Evolutionary conservation across 495 filamentous ascomycete species (phyloP).

Genomic region (Aspergillus sclerotioniger): DNA sequence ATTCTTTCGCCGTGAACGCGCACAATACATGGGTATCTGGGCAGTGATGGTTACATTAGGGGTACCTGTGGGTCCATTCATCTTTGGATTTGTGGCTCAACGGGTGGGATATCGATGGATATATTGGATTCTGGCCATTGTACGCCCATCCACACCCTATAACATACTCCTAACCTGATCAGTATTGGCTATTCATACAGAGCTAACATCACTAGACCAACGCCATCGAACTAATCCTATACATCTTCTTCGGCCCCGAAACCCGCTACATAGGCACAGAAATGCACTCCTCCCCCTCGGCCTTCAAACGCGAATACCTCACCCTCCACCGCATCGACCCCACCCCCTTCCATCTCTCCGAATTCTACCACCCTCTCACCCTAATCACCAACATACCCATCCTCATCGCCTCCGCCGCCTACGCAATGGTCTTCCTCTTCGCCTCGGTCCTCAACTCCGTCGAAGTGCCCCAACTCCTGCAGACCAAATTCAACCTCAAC

Average conservation of each 20-base stretch:
- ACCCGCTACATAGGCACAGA: conserved; percentile 48
- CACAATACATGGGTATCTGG: conserved; percentile 55
- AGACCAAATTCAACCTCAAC: conserved; percentile 50
- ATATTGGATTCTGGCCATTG: conserved; percentile 46
- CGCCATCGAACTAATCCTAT: conserved; percentile 50
- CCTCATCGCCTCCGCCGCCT: conserved; percentile 46
- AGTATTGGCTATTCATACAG: too few relatives aligned
- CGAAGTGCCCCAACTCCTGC: conserved; percentile 54
- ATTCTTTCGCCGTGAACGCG: conserved; percentile 50
- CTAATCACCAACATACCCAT: conserved; percentile 44
- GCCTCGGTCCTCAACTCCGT: conserved; percentile 48
- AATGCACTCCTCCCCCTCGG: conserved; percentile 25
- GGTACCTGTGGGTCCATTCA: conserved; percentile 48
- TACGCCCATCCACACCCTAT: conserved; percentile 32
- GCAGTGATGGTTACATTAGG: conserved; percentile 54
- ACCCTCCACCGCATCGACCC: conserved; percentile 48
- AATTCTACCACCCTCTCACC: conserved; percentile 48
- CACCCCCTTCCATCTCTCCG: conserved; percentile 38
- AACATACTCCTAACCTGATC: not conserved
- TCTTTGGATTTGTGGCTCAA: conserved; percentile 49
- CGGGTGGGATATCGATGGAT: conserved; percentile 43
- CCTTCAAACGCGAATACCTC: conserved; percentile 44
- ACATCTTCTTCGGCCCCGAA: conserved; percentile 56
- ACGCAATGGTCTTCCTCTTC: conserved; percentile 54
- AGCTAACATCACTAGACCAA: conserved; percentile 43